Evolutionary conservation across 2,329 filamentous ascomycete species (phyloP), one percentile per base, ranked within the genome.

Genomic region (Nannizzia gypsea): DNA sequence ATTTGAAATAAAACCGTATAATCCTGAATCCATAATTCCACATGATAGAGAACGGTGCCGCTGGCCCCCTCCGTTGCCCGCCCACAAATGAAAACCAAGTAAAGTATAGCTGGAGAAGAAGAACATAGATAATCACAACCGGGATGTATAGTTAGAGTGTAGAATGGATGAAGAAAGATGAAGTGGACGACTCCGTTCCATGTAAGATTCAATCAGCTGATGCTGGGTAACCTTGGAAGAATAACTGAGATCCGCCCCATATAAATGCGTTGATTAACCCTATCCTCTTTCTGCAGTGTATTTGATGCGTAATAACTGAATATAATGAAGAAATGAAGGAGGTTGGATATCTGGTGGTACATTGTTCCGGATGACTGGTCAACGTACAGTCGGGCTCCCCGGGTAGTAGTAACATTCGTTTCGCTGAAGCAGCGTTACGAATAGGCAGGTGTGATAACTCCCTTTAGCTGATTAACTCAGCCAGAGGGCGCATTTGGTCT

Each of bases 391-490:
- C n/a, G n/a, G n/a, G n/a, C 42, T 36, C 9, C 22, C 4, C 24
- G 22, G 22, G 24, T 28, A 15, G 22, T 50, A 24, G 3, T 13
- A 24, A 15, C 3, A 4, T 46, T 17, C 6, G 17, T 50, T 15
- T 50, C 24, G 22, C 44, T 50, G 20, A 24, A 26, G 22, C 44
- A 50, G 24, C 3, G 8, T 26, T 50, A 28, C 13, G 11, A 44
- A 17, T 13, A 50, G 26, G 22, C 15, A 20, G 26, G 26, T 26
- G 20, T n/a, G 44, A 5, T 13, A 3, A 6, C 1, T 11, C 20
- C 11, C 26, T 15, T 8, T 58, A 58, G 42, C 56, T 58, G 34
- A 44, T 58, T 9, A 58, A 40, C 40, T 58, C 56, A 28, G 56
- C 56, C 5, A 58, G 42, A 11, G 38, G 56, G 17, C 54, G 31